phyloP scores from a whole-genome alignment of 257 asterid genomes.

The Paraleonurus japonicus region DNA sequence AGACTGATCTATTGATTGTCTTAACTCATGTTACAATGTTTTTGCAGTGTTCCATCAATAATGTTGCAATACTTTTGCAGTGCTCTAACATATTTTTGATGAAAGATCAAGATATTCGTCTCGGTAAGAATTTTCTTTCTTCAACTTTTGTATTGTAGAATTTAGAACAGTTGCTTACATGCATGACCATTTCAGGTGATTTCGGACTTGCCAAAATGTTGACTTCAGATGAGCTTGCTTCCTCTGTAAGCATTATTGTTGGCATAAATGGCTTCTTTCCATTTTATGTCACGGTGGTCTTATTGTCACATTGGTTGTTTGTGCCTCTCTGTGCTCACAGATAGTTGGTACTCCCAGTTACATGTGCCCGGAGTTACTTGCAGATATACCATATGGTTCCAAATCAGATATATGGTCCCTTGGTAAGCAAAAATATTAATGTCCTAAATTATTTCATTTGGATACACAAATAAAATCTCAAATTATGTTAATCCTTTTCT shows the following conservation, averaged over 20 bases:
- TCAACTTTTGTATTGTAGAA: neutral
- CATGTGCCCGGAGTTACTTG: slow-evolving; percentile 97
- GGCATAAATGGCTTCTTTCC: slow-evolving; percentile 4
- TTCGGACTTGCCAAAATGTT: slow-evolving; percentile 92
- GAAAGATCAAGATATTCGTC: slow-evolving; percentile 84
- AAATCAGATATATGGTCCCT: slow-evolving; percentile 96
- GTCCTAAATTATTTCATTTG: slow-evolving; percentile 8
- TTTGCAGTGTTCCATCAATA: slow-evolving; percentile 9
- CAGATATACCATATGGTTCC: slow-evolving; percentile 92
- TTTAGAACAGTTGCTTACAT: slow-evolving; percentile 28
- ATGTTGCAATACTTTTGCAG: slow-evolving; percentile 45
- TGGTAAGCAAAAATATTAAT: slow-evolving; percentile 45
- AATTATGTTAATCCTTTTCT: neutral
- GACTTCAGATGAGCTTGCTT: slow-evolving; percentile 84
- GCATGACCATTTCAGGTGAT: slow-evolving; percentile 60
- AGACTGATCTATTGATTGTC: slow-evolving; percentile 16
- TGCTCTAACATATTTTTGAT: slow-evolving; percentile 90
- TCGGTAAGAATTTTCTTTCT: slow-evolving; percentile 49
- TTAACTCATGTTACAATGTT: neutral
- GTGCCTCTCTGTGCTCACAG: slow-evolving; percentile 38
- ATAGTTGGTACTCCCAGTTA: slow-evolving; percentile 97
- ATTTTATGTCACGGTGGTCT: slow-evolving; percentile 2
- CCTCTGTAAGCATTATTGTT: slow-evolving; percentile 63
- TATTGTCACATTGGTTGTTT: slow-evolving; percentile 20
- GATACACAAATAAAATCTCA: neutral